phyloP scores from a whole-genome alignment of 352 stramenopile species.

The Stephanocyclus meneghinianus region DNA sequence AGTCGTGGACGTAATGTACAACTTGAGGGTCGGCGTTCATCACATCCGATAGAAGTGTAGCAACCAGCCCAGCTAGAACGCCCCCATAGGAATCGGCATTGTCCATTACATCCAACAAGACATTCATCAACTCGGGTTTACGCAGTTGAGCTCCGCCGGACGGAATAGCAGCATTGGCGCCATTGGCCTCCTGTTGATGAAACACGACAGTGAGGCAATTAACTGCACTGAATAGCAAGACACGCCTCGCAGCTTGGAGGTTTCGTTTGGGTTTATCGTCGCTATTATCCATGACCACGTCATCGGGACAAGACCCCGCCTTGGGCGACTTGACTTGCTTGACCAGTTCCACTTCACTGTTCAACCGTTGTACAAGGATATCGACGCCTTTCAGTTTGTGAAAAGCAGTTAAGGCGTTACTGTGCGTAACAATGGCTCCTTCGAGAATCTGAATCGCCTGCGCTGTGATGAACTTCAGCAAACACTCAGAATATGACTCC shows the following conservation, averaged over 20 bases:
- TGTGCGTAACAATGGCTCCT: conserved; percentile 78
- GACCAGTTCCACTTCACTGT: conserved; percentile 64
- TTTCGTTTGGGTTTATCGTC: not conserved
- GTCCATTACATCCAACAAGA: conserved; percentile 88
- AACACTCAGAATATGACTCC: conserved; percentile 46
- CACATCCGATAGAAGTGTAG: conserved; percentile 92
- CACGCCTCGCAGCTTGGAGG: conserved; percentile 56
- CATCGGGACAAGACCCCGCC: not conserved
- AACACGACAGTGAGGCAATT: conserved; percentile 84
- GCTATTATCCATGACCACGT: not conserved
- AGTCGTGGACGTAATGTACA: conserved; percentile 91
- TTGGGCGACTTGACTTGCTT: conserved; percentile 5
- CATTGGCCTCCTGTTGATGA: conserved; percentile 68
- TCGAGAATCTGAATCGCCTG: conserved; percentile 84
- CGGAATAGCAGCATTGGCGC: conserved; percentile 26
- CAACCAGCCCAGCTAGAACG: conserved; percentile 89
- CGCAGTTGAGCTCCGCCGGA: conserved; percentile 66
- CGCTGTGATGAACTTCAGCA: conserved; percentile 74
- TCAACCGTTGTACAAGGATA: conserved; percentile 68
- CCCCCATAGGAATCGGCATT: conserved; percentile 90
- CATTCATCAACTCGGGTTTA: conserved; percentile 86
- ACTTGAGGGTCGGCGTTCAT: conserved; percentile 95
- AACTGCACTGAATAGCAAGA: conserved; percentile 80
- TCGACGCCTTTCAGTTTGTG: conserved; percentile 81
- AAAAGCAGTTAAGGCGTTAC: conserved; percentile 76